Percentiles rank a stretch among this genome's conserved stretches.
Conservation (phyloP, 257 asterid genomes). For the Solanum phureja region DNA sequence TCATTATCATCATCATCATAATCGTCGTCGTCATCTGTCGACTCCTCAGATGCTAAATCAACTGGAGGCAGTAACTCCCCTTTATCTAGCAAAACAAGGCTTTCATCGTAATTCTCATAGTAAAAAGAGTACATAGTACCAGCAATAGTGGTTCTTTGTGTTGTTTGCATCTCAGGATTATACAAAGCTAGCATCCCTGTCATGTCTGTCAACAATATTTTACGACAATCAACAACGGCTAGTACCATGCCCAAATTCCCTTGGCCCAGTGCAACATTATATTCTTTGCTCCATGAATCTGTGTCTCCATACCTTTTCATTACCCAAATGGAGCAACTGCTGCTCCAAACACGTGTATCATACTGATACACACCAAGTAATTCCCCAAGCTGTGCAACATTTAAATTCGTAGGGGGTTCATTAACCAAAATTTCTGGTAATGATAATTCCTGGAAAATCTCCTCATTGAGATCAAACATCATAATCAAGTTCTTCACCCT, state of each 20-base stretch:
- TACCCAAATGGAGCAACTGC: slow-evolving; percentile 6
- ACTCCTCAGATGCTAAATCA: background rate
- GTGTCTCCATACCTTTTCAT: slow-evolving; percentile 5
- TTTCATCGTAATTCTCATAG: background rate
- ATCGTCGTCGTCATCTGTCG: background rate
- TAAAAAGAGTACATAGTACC: background rate
- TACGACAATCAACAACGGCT: background rate
- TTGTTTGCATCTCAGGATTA: background rate
- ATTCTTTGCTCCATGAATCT: slow-evolving; percentile 1
- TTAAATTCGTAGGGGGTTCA: background rate
- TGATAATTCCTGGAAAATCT: background rate
- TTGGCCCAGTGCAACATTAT: background rate
- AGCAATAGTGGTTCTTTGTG: background rate
- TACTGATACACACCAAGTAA: slow-evolving; percentile 1
- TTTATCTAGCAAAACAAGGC: slow-evolving; percentile 8
- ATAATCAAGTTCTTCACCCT: background rate
- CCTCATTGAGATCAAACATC: slow-evolving; percentile 4
- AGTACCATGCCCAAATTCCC: background rate
- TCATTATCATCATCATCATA: background rate
- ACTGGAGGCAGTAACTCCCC: slow-evolving; percentile 8
- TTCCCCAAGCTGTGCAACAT: background rate
- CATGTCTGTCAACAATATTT: background rate
- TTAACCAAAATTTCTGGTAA: background rate
- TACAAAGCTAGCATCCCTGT: background rate
- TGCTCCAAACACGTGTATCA: background rate